Base-by-base conservation (phyloP, 2,329 filamentous ascomycete species). In the Cladosporium sp. region DNA sequence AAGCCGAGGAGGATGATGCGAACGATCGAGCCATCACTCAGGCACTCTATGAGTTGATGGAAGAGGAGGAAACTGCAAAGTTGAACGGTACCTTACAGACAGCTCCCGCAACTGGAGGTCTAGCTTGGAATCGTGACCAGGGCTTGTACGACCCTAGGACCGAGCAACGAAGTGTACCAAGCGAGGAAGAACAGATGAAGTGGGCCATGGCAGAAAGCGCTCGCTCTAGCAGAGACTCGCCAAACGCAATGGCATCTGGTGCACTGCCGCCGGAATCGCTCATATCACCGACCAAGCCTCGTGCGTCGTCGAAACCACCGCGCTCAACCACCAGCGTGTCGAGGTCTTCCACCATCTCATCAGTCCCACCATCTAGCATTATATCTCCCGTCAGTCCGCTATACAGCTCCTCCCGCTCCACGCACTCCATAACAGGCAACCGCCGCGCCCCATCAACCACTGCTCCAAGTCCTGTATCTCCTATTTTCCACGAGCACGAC, bases 11-110 rank as follows among this genome's bases (percentile, higher is more conserved):
- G 71, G 91, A 96, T 58, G 88, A 92, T 65, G 92, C 91, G 3
- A 95, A 96, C 66, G 90, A 96, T 58, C 81, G 84, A 22, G 92
- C 92, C 5, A 96, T 96, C 61, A 86, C 91, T 55, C 86, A 92
- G 68, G 92, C 92, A 0, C 78, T 95, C 34, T 92, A 90, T 77
- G 92, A 97, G 67, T 78, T 96, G 17, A 88, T 94, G 25, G 88
- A 95, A 69, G 86, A 96, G 70, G 92, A 96, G 62, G 82, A 86
- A 63, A 74, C 78, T 64, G 66, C 69, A 50, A 76, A 75, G 62
- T 64, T 76, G 64, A 63, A 85, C 63, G 83, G 84, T n/a, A 73
- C 76, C 56, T 79, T 77, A 59, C 80, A 85, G 67, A 77, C 82
- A 11, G 84, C 78, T 58, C 83, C 84, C 15, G 77, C 76, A 7